Evolutionary conservation across 2,329 filamentous ascomycete species (phyloP), one percentile per base, ranked within the genome.

Genomic region (Calonectria fujianensis): DNA sequence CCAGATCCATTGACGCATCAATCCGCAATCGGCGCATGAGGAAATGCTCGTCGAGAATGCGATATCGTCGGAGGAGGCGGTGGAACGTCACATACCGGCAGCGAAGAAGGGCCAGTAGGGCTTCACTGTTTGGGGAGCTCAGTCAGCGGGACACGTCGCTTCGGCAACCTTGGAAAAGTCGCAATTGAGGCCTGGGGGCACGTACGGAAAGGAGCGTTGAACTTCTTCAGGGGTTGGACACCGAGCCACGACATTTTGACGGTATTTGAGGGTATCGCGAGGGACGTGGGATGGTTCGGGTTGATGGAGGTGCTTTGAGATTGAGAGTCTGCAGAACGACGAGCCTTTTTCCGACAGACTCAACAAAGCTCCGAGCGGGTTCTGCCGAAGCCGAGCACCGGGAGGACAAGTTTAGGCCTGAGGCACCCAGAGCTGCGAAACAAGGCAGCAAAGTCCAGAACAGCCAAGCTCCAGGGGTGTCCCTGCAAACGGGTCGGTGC

Each of bases 51-150:
- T 74, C 71, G 64, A 51, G 51, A 41, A 63, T 51, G 39, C 52
- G 68, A 39, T 45, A 51, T 78, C 67, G 77, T 75, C 72, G 76
- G 69, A 35, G 57, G 50, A 54, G 68, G 65, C 35, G 68, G 74
- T 76, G 72, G 69, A 76, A 74, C 80, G 79, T 76, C 72, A 90
- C 94, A 85, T 97, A 98, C 96, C 96, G 86, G 96, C 96, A 87
- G 91, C 90, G 91, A 96, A 97, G 92, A 98, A 98, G 82, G 96
- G 96, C 86, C 92, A 93, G 93, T 97, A 93, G 82, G 96, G 96
- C 91, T 92, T 92, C 89, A 95, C 96, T 98, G 85, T 86, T 84
- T 57, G 74, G 57, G 27, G 45, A 77, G 57, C 72, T 78, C 72
- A 78, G 77, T 83, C 76, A 83, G 82, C 82, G 76, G 74, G 83